Conservation (phyloP, 2,329 filamentous ascomycete species). For the Acephala macrosclerotiorum region DNA sequence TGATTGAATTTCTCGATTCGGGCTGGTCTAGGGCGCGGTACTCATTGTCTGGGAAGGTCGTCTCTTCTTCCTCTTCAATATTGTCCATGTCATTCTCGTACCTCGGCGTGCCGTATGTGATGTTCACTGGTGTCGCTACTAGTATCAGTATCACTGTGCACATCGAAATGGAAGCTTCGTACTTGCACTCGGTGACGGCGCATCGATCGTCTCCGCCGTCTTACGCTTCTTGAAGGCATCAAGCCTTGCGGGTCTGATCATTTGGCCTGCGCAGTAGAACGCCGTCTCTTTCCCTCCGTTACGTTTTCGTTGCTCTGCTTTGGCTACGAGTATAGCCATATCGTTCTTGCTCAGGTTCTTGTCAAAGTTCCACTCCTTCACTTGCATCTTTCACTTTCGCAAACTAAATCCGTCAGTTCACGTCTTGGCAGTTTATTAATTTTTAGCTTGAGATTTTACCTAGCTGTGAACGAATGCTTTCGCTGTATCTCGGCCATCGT, state of each 20-base stretch:
- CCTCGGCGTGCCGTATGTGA: constrained; percentile 4
- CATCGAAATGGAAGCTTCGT: too few species aligned
- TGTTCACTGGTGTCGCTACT: neutral
- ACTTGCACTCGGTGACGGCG: neutral
- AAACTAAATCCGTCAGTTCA: neutral
- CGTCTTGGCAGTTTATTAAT: neutral
- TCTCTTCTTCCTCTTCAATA: neutral
- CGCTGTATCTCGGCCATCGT: neutral
- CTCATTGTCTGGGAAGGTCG: too few species aligned
- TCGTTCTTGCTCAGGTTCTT: constrained; percentile 11
- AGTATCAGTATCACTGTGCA: too few species aligned
- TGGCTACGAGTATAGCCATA: constrained; percentile 6
- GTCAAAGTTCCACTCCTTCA: constrained; percentile 14
- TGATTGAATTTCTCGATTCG: too few species aligned
- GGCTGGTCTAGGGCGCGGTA: too few species aligned
- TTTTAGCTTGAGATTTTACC: neutral
- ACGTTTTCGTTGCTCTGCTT: constrained; percentile 1
- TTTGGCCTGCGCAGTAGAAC: neutral
- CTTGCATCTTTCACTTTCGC: constrained; percentile 14
- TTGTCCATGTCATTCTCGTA: neutral
- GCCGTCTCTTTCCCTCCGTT: constrained; percentile 11
- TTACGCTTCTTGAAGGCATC: constrained; percentile 10
- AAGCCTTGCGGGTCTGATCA: constrained; percentile 4
- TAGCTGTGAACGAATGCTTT: neutral
- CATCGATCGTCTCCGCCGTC: neutral